phyloP scores from a whole-genome alignment of 2,329 filamentous ascomycete species.

The Xylariomycetidae sp. region DNA sequence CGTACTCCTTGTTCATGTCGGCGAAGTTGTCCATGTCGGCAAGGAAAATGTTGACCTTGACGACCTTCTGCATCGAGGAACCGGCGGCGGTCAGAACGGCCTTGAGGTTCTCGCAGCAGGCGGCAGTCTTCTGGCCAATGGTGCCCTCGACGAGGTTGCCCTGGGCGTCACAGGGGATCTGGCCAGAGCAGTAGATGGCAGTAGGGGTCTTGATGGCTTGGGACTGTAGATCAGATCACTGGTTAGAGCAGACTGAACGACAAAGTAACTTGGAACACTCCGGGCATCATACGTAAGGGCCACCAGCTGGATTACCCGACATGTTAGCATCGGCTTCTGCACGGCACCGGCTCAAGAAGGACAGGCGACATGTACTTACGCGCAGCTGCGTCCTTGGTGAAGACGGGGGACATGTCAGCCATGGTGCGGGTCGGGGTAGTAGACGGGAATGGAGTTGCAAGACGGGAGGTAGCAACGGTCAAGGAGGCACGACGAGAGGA shows the following conservation, averaged over 20 bases:
- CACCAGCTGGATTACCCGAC: slow-evolving; percentile 44
- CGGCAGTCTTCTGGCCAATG: slow-evolving; percentile 57
- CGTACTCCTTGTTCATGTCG: slow-evolving; percentile 80
- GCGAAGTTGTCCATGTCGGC: slow-evolving; percentile 87
- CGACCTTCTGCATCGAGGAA: slow-evolving; percentile 69
- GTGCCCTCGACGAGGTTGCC: slow-evolving; percentile 52
- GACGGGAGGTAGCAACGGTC: slow-evolving; percentile 4
- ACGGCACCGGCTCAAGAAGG: not conserved
- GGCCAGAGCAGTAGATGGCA: slow-evolving; percentile 62
- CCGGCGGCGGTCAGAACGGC: slow-evolving; percentile 79
- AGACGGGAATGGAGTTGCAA: slow-evolving; percentile 16
- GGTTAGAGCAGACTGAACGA: slow-evolving; percentile 6
- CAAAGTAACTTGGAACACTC: not conserved
- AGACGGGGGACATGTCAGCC: slow-evolving; percentile 42
- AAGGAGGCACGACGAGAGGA: slow-evolving; percentile 1
- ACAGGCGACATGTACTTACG: slow-evolving; percentile 36
- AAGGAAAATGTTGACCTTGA: slow-evolving; percentile 90
- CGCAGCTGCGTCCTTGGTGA: slow-evolving; percentile 53
- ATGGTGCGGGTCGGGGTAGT: slow-evolving; percentile 34
- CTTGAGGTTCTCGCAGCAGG: slow-evolving; percentile 70
- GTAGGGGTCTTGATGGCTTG: slow-evolving; percentile 61
- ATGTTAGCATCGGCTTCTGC: not conserved
- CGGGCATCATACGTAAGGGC: slow-evolving; percentile 51
- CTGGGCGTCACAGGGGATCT: slow-evolving; percentile 62
- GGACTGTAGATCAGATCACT: slow-evolving; percentile 36